Conservation (phyloP, 352 stramenopile species). For the Globisporangium canariense region DNA sequence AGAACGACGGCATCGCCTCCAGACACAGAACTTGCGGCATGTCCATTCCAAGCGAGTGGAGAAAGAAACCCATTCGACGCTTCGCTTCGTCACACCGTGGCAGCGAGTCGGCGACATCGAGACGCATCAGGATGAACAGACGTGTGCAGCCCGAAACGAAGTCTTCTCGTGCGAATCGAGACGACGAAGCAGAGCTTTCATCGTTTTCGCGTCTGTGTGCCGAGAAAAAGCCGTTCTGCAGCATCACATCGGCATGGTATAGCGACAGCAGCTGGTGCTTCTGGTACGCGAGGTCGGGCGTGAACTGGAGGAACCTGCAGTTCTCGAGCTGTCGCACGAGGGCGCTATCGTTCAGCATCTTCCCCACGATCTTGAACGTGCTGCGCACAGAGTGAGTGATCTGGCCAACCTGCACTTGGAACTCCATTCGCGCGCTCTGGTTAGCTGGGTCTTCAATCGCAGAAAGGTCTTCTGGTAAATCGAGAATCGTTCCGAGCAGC, state of each 20-base stretch:
- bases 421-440: slow-evolving; percentile 53
- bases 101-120: slow-evolving; percentile 67
- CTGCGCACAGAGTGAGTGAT: slow-evolving; percentile 52
- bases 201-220: slow-evolving; percentile 30
- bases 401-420: slow-evolving; percentile 65
- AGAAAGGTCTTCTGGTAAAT: slow-evolving; percentile 74
- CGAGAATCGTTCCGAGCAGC: slow-evolving; percentile 66
- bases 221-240: slow-evolving; percentile 54
- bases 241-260: slow-evolving; percentile 60
- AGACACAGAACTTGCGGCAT: slow-evolving; percentile 75
- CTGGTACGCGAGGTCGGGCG: slow-evolving; percentile 58
- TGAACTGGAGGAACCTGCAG: slow-evolving; percentile 61
- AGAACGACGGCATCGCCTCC: slow-evolving; percentile 86
- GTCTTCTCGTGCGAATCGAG: slow-evolving; percentile 51
- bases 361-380: slow-evolving; percentile 42
- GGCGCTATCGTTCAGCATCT: slow-evolving; percentile 54
- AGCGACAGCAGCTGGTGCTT: slow-evolving; percentile 64
- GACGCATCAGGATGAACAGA: slow-evolving; percentile 74
- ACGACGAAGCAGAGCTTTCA: slow-evolving; percentile 27
- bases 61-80: slow-evolving; percentile 85
- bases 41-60: slow-evolving; percentile 82
- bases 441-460: slow-evolving; percentile 37
- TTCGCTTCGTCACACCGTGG: slow-evolving; percentile 80
- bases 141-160: slow-evolving; percentile 77
- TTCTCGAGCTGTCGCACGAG: slow-evolving; percentile 47